A percentile compares a stretch with the other conserved stretches of the same genome.
Evolutionary conservation across 2,329 filamentous ascomycete species (phyloP).

Genomic region (Diplodia sapinea): DNA sequence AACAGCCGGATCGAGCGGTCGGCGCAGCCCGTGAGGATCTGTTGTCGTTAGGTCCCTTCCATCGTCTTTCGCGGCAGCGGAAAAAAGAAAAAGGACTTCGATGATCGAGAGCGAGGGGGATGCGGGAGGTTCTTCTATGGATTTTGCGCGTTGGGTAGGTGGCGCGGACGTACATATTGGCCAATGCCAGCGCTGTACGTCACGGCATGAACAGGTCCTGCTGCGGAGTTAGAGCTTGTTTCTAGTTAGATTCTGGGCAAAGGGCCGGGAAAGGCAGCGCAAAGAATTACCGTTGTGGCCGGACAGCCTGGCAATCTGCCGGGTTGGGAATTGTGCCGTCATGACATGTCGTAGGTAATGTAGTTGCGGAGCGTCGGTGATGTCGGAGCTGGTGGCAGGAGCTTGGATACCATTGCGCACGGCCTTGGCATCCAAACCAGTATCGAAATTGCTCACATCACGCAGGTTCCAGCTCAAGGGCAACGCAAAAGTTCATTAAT

Average conservation of each 20-base stretch:
- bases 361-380: conserved; percentile 6
- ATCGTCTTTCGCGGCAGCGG: too few relatives aligned
- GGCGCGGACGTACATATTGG: conserved; percentile 49
- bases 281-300: conserved; percentile 46
- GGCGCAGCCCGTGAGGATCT: conserved; percentile 79
- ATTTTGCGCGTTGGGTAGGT: neutral
- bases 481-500: conserved; percentile 30
- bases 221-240: conserved; percentile 31
- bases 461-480: neutral
- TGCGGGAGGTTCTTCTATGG: neutral
- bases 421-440: conserved; percentile 4
- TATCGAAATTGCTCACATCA: neutral
- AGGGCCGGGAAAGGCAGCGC: too few relatives aligned
- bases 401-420: conserved; percentile 11
- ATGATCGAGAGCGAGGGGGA: conserved; percentile 10
- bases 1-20: conserved; percentile 87
- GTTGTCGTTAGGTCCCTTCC: neutral
- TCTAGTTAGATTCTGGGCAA: neutral
- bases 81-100: neutral
- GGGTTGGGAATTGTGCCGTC: conserved; percentile 49
- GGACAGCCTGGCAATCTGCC: conserved; percentile 48
- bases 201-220: conserved; percentile 56
- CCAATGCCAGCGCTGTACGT: conserved; percentile 57
- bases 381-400: conserved; percentile 4
- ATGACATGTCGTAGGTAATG: conserved; percentile 38